Evolutionary conservation across 2,329 filamentous ascomycete species (phyloP).

Genomic region (Coleophoma crateriformis): DNA sequence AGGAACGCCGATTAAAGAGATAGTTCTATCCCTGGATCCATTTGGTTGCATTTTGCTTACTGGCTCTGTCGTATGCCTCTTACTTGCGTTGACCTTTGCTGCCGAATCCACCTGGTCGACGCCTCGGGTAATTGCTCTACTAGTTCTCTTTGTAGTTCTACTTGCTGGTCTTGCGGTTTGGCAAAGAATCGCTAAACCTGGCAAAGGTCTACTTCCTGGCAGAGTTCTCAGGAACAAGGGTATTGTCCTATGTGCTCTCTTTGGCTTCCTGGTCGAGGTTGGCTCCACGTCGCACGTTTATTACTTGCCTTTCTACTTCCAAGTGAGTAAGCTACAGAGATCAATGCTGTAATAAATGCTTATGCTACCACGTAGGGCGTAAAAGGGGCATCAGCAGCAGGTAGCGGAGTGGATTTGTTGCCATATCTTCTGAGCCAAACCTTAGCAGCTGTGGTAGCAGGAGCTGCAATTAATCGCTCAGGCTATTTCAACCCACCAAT

Average conservation of each 20-base stretch:
- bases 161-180: slow-evolving; percentile 13
- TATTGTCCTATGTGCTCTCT: slow-evolving; percentile 22
- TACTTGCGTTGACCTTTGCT: slow-evolving; percentile 28
- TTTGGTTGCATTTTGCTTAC: slow-evolving; percentile 23
- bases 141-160: not conserved
- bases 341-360: not conserved
- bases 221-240: slow-evolving; percentile 27
- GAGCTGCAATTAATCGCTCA: slow-evolving; percentile 11
- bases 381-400: slow-evolving; percentile 32
- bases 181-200: slow-evolving; percentile 24
- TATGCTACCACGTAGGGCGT: slow-evolving; percentile 26
- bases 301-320: slow-evolving; percentile 17
- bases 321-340: not conserved
- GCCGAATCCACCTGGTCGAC: slow-evolving; percentile 16
- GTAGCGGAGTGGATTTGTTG: slow-evolving; percentile 24
- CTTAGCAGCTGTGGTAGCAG: slow-evolving; percentile 18
- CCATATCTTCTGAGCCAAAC: slow-evolving; percentile 23
- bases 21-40: slow-evolving; percentile 18
- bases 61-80: slow-evolving; percentile 17
- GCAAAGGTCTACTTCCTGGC: slow-evolving; percentile 28
- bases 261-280: slow-evolving; percentile 1
- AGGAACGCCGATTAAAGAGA: not conserved
- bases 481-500: slow-evolving; percentile 25
- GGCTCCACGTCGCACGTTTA: slow-evolving; percentile 1
- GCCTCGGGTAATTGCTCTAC: slow-evolving; percentile 11